A percentile compares a stretch with the other conserved stretches of the same genome.
Evolutionary conservation across 2,329 filamentous ascomycete genomes (phyloP).

Genomic region (Ceratocystis huliohia): DNA sequence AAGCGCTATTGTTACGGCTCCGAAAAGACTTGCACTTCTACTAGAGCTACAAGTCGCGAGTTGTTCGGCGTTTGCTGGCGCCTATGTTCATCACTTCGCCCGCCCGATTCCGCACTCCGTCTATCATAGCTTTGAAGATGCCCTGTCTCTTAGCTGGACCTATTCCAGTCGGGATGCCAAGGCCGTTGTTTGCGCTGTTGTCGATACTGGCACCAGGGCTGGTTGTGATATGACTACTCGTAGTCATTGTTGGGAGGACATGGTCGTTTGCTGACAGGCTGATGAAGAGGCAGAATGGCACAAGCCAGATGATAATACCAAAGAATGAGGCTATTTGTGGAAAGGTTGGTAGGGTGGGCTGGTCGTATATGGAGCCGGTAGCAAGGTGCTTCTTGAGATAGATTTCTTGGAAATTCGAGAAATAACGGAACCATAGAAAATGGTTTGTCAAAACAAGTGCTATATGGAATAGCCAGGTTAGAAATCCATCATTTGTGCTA

Average conservation of each 20-base stretch:
- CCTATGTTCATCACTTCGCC: conserved; percentile 6
- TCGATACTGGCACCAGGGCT: conserved; percentile 26
- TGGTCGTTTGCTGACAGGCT: conserved; percentile 90
- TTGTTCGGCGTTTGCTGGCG: background rate
- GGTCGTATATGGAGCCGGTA: conserved; percentile 48
- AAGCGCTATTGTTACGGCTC: background rate
- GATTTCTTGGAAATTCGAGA: conserved; percentile 51
- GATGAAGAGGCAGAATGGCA: conserved; percentile 90
- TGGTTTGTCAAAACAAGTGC: conserved; percentile 79
- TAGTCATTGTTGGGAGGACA: conserved; percentile 83
- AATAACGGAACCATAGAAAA: conserved; percentile 91
- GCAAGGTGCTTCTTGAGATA: conserved; percentile 35
- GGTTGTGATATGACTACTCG: conserved; percentile 34
- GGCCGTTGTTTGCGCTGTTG: background rate
- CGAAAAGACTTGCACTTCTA: background rate
- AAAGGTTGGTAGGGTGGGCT: conserved; percentile 60
- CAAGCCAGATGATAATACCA: conserved; percentile 89
- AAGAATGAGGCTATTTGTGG: conserved; percentile 95
- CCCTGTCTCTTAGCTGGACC: conserved; percentile 42
- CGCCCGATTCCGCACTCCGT: conserved; percentile 26
- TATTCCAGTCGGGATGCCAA: background rate
- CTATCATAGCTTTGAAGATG: conserved; percentile 54
- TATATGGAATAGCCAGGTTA: conserved; percentile 27
- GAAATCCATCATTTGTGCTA: background rate
- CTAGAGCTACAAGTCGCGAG: conserved; percentile 10